Evolutionary conservation across 1,284 basidiomycete genomes (phyloP).

Genomic region (Ganoderma lingzhi): DNA sequence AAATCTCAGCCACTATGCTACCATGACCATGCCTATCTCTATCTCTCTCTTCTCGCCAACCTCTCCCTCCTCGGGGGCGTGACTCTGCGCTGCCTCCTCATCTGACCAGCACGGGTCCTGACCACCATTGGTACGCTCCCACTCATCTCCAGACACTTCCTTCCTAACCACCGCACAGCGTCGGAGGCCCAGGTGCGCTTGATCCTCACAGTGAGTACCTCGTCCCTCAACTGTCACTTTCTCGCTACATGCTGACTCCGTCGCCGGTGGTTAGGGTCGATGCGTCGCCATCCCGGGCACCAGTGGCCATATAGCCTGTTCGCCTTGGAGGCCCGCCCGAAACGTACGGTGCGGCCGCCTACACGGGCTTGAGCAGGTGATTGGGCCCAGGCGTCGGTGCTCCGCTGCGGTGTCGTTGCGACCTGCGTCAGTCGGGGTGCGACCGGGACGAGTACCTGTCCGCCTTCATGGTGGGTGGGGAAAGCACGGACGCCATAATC

Average conservation of each 20-base stretch:
- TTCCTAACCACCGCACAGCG: background rate
- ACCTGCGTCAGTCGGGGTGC: background rate
- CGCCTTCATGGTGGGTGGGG: background rate
- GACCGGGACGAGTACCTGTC: constrained; percentile 7
- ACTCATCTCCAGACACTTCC: background rate
- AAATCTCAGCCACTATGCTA: background rate
- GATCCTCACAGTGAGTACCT: background rate
- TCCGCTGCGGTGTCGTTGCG: background rate
- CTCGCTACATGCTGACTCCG: background rate
- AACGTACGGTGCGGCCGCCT: background rate
- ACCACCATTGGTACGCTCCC: background rate
- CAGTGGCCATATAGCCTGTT: background rate
- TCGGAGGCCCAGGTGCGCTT: background rate
- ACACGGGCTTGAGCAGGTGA: constrained; percentile 3
- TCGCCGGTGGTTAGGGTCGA: background rate
- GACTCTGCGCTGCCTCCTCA: background rate
- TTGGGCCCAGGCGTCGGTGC: constrained; percentile 6
- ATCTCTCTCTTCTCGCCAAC: background rate
- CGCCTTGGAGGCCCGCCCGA: background rate
- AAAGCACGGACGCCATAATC: constrained; percentile 8
- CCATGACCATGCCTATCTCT: background rate
- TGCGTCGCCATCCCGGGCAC: constrained; percentile 6
- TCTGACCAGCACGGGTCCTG: background rate
- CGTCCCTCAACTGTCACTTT: background rate
- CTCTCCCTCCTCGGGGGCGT: background rate